Base-by-base conservation (phyloP, 257 asterid species). In the Schizonepeta tenuifolia region DNA sequence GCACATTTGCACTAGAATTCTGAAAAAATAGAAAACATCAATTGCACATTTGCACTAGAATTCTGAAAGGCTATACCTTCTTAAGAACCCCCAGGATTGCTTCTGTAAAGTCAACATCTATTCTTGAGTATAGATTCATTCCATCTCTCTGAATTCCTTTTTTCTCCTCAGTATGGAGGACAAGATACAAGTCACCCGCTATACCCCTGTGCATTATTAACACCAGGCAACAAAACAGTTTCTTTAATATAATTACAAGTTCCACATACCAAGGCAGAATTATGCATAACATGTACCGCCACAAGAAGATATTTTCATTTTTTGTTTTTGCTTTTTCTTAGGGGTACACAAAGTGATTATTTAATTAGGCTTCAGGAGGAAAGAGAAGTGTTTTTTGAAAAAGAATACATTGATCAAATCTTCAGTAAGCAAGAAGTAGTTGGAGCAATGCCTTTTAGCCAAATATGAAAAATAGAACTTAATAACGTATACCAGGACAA, bases 71-170 rank as follows among this genome's bases (percentile, higher is more conserved):
- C 62, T 77, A 73, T 88, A 95, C 98, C 98, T 90, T 85, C 77
- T 83, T 81, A 76, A 80, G 79, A 18, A 90, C 81, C 84, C 99
- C 99, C 62, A 95, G 80, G 79, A 95, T 88, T 81, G 97, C 99
- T 82, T 88, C 95, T 24, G 99, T 88, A 69, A 78, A 95, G 80
- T 92, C 96, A 73, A 91, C 76, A 2, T 78, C 85, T 24, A 95
- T 81, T 78, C 86, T 83, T 74, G 99, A 95, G 88, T 83, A 90
- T 63, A 95, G 81, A 78, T 92, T 77, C 73, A 92, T 78, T 54
- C 98, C 98, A 64, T 95, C 95, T 84, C 99, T 87, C 83, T 49
- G 76, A 74, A 95, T 95, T 63, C 93, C 99, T 62, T 64, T 69
- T 72, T 83, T 92, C 80, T 83, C 90, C 67, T 87, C 80, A 61